Percentiles rank a stretch among this genome's conserved stretches.
phyloP scores from a whole-genome alignment of 2,329 filamentous ascomycete genomes.

The Balansia obtecta region DNA sequence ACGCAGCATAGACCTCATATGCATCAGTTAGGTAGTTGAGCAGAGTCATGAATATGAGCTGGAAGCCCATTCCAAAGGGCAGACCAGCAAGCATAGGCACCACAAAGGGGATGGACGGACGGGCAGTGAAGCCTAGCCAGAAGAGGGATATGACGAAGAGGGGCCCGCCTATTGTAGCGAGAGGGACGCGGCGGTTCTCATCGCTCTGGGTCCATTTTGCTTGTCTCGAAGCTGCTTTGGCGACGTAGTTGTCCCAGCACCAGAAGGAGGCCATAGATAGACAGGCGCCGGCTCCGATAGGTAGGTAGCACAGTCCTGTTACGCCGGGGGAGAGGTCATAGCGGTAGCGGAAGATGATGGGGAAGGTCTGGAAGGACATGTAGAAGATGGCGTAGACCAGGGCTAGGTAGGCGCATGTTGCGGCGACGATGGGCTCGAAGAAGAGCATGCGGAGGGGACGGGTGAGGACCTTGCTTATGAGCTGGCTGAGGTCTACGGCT shows the following conservation, averaged over 20 bases:
- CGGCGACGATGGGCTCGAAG: conserved; percentile 61
- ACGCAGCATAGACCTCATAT: conserved; percentile 55
- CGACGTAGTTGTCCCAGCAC: conserved; percentile 49
- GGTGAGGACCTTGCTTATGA: conserved; percentile 57
- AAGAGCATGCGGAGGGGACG: conserved; percentile 60
- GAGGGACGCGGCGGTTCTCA: conserved; percentile 56
- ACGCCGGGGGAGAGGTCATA: conserved; percentile 53
- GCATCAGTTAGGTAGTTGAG: conserved; percentile 55
- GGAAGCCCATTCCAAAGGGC: conserved; percentile 48
- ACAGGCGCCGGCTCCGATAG: conserved; percentile 51
- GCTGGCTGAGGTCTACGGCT: conserved; percentile 40
- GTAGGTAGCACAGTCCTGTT: conserved; percentile 55
- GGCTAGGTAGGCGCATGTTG: conserved; percentile 57
- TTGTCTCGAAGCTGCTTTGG: conserved; percentile 33
- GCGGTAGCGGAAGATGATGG: conserved; percentile 51
- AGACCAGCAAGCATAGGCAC: conserved; percentile 48
- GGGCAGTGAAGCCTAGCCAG: conserved; percentile 50
- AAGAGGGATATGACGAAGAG: conserved; percentile 44
- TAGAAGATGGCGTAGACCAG: conserved; percentile 54
- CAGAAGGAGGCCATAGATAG: conserved; percentile 50
- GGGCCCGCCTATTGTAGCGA: conserved; percentile 59
- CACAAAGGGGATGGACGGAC: conserved; percentile 33
- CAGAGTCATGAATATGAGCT: conserved; percentile 51
- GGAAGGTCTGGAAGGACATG: conserved; percentile 69
- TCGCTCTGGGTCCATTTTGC: conserved; percentile 48